These are phyloP conservation scores for Nasturtium officinale DNA, from an alignment of 345 rosid species.

Conservation along the genomic window DNA sequence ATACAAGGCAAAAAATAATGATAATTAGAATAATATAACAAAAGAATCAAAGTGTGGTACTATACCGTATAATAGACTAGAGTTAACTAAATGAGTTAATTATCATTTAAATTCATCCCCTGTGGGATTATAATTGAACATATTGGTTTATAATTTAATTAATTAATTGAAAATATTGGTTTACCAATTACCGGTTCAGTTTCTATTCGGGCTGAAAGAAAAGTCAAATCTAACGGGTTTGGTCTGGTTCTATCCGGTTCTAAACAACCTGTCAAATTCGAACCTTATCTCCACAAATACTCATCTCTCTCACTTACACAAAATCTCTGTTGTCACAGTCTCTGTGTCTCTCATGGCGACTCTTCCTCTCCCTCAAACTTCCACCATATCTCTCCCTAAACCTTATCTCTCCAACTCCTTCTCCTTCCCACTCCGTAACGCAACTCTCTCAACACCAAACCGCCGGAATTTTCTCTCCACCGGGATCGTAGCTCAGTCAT, in stretches of 20 bases:
- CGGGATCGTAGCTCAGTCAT: slow-evolving; percentile 45
- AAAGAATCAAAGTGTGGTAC: too few relatives aligned
- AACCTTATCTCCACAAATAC: slow-evolving; percentile 31
- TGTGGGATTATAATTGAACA: too few relatives aligned
- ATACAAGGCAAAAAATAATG: too few relatives aligned
- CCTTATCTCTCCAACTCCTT: slow-evolving; percentile 38
- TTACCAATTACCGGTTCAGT: neutral
- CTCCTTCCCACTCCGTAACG: slow-evolving; percentile 40
- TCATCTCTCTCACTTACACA: slow-evolving; percentile 21
- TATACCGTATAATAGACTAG: too few relatives aligned
- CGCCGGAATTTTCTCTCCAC: neutral
- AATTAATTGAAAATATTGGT: too few relatives aligned
- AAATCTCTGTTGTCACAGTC: slow-evolving; percentile 14
- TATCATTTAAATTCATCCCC: too few relatives aligned
- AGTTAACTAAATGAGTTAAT: too few relatives aligned
- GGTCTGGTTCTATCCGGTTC: neutral
- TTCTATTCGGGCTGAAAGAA: neutral
- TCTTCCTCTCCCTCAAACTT: slow-evolving; percentile 56
- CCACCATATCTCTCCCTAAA: slow-evolving; percentile 51
- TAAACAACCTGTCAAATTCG: neutral
- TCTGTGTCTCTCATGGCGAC: slow-evolving; percentile 56
- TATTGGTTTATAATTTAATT: too few relatives aligned
- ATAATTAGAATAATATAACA: too few relatives aligned
- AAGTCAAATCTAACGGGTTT: neutral
- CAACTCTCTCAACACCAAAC: neutral